Evolutionary conservation across 148 eudicot species (phyloP).

Genomic region (Spergularia marina): DNA sequence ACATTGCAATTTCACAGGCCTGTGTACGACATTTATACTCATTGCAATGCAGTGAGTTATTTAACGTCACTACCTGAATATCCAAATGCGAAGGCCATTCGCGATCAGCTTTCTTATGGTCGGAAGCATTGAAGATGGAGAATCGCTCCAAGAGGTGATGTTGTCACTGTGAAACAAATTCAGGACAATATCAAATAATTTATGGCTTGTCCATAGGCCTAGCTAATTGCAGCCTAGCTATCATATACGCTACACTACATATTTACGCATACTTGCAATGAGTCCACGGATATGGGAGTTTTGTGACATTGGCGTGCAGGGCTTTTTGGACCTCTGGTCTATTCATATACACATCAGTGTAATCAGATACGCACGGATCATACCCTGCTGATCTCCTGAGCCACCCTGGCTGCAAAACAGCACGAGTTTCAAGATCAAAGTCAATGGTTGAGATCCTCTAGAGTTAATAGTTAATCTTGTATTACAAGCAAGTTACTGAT

Average conservation of each 20-base stretch:
- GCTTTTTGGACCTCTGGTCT: conserved; percentile 77
- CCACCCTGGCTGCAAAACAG: conserved; percentile 28
- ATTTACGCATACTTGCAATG: conserved; percentile 65
- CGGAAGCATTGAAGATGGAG: conserved; percentile 66
- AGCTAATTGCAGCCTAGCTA: too few species aligned
- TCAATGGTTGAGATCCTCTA: background rate
- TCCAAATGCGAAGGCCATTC: conserved; percentile 67
- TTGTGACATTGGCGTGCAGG: conserved; percentile 79
- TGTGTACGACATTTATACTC: too few species aligned
- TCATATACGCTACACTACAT: too few species aligned
- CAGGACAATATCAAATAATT: background rate
- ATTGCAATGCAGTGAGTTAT: too few species aligned
- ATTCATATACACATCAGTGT: conserved; percentile 62
- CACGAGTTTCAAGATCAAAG: background rate
- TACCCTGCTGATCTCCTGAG: conserved; percentile 55
- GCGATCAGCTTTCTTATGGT: conserved; percentile 51
- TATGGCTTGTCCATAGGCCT: background rate
- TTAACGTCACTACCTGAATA: conserved; percentile 51
- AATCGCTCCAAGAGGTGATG: conserved; percentile 56
- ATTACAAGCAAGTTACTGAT: too few species aligned
- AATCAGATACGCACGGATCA: conserved; percentile 66
- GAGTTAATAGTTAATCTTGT: too few species aligned
- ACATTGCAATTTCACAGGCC: too few species aligned
- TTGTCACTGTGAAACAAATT: conserved; percentile 33
- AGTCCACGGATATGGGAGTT: conserved; percentile 72